A percentile compares a stretch with the other conserved stretches of the same genome.
Evolutionary conservation across 164 flowering plant genomes (phyloP).

Genomic region (Vitis riparia): DNA sequence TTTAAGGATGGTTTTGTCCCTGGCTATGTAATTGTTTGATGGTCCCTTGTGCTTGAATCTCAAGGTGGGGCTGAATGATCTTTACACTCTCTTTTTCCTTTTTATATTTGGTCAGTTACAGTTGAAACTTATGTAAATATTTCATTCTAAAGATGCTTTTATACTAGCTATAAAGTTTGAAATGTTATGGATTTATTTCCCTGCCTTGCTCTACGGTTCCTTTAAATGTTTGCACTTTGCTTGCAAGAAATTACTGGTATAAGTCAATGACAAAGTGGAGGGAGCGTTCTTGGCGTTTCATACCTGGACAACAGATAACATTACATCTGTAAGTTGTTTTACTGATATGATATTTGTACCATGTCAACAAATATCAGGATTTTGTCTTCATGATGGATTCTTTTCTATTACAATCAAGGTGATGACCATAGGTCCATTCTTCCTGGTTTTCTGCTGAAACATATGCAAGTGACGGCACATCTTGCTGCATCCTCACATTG

Average conservation of each 20-base stretch:
- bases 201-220: background rate
- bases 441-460: too few species aligned
- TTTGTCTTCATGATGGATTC: background rate
- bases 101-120: background rate
- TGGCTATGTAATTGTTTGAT: background rate
- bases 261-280: conserved; percentile 1
- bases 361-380: background rate
- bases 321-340: conserved; percentile 3
- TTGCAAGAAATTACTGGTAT: conserved; percentile 11
- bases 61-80: conserved; percentile 2
- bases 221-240: conserved; percentile 1
- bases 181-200: background rate
- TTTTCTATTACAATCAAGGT: background rate
- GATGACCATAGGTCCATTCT: background rate
- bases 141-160: background rate
- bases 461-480: too few species aligned
- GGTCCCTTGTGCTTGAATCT: background rate
- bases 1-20: background rate
- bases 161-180: background rate
- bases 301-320: background rate
- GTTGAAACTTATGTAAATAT: background rate
- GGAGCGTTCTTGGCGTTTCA: background rate
- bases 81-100: background rate
- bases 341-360: background rate
- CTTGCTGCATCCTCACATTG: too few species aligned